Evolutionary conservation across 495 filamentous ascomycete species (phyloP).

Genomic region (Bacidia gigantensis): DNA sequence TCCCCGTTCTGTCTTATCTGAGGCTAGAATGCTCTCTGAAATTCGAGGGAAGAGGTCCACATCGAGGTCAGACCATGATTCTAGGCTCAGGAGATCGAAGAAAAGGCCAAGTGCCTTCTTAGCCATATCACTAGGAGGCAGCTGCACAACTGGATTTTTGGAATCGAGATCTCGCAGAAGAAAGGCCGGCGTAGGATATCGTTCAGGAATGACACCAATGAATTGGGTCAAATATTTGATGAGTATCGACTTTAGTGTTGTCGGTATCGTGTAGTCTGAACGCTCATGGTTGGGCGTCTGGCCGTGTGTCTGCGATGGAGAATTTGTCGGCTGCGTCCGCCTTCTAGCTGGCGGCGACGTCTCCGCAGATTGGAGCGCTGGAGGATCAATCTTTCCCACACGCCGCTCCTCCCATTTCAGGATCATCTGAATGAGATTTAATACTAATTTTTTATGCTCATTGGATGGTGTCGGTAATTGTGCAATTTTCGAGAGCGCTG

Average conservation of each 20-base stretch:
- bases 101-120: conserved; percentile 73
- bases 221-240: conserved; percentile 90
- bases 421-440: conserved; percentile 79
- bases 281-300: conserved; percentile 40
- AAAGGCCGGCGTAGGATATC: conserved; percentile 58
- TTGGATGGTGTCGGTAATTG: conserved; percentile 72
- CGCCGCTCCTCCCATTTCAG: conserved; percentile 86
- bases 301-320: conserved; percentile 32
- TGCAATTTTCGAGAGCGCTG: conserved; percentile 77
- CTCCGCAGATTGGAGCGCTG: conserved; percentile 39
- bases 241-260: conserved; percentile 54
- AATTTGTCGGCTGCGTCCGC: conserved; percentile 35
- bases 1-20: conserved; percentile 48
- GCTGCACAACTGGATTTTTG: conserved; percentile 31
- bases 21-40: conserved; percentile 67
- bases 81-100: conserved; percentile 72
- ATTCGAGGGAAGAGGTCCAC: conserved; percentile 82
- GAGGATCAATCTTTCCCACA: conserved; percentile 34
- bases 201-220: conserved; percentile 76
- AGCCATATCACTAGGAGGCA: conserved; percentile 57
- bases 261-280: conserved; percentile 54
- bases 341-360: conserved; percentile 58
- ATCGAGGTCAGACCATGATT: conserved; percentile 85
- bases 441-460: conserved; percentile 80
- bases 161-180: conserved; percentile 43